Evolutionary conservation across 208 protist species (phyloP), one percentile per base, ranked within the genome.

Genomic region (Leptomonas pyrrhocoris): DNA sequence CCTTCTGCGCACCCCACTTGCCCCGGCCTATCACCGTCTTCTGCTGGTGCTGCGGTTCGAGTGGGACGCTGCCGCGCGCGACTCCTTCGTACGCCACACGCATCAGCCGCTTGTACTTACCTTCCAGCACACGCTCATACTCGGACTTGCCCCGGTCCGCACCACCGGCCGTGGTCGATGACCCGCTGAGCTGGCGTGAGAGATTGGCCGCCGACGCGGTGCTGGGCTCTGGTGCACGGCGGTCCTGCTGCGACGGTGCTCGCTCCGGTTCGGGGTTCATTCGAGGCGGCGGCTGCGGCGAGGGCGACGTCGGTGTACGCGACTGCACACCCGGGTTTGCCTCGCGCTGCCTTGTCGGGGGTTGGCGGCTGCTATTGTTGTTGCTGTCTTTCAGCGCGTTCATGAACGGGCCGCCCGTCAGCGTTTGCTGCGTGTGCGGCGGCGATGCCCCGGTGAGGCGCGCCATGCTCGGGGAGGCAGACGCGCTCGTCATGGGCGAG

Each of bases 41-140:
- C 59, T 90, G 71, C 27, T 81, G 80, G 27, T 85, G 77, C 45
- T 74, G 46, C 34, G 71, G 80, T 55, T 91, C 87, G n/a, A 95
- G 79, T 15, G 84, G 58, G 13, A 95, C 78, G 45, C 73, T 80
- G 38, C 88, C 81, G 6, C 57, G 73, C 7, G 71, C 65, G 19
- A 92, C 67, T 18, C 84, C 86, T 58, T 85, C 88, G 73, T 96
- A 96, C 11, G 88, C 84, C 4, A 94, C 77, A 16, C 80, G 80
- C 69, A 91, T 80, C 69, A 96, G 63, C 23, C 88, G 83, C 38
- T 79, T 80, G 40, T 89, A 66, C 57, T 86, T 86, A 23, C 67
- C 68, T 31, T 86, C 79, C 28, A 81, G 53, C n/a, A 89, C 59
- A 2, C 68, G 59, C 38, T 88, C 83, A 46, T 77, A 82, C 60